Base-by-base conservation (phyloP, 495 filamentous ascomycete species). In the Daldinia caldariorum region DNA sequence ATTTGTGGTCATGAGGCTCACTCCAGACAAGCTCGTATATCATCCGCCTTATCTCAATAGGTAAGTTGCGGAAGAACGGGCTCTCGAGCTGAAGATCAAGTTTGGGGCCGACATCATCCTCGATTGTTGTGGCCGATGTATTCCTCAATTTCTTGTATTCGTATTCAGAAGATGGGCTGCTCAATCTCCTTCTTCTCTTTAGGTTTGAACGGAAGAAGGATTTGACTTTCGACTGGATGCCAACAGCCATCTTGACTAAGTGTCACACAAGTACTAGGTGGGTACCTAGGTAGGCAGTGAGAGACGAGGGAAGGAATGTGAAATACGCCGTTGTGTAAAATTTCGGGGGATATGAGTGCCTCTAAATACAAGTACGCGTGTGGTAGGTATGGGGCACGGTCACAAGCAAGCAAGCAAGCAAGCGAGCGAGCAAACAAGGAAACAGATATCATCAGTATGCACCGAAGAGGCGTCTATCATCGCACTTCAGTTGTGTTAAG, bases 21-120 rank as follows among this genome's bases (percentile, higher is more conserved):
- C 26, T 9, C 75, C 75, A 77, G 16, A 72, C 66, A 50, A 77
- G 63, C 16, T 63, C 57, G 38, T 79, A 79, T 60, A 79, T 73
- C 70, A 79, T 78, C 51, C 64, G 75, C 14, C 77, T 64, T 4
- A 79, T 74, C 58, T 78, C 77, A 2, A 67, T 47, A n/a, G 77
- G 77, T 3, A 79, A 39, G 6, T 71, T 61, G 5, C 62, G 67
- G 57, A 79, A 77, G 57, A 77, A 75, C 3, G 66, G 56, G 49
- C 70, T 71, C 8, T 35, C 34, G 9, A 65, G 49, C 41, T 77
- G 70, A 13, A 57, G 54, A 37, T 72, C 57, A 41, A 67, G 50
- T 16, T 16, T 47, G 12, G 34, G 37, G 16, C 31, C 14, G 16
- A 13, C 38, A 26, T 53, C 35, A 26, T 50, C 26, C 22, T 37